Percentiles rank a stretch among this genome's conserved stretches.
Conservation (phyloP, 495 filamentous ascomycete species). For the Penicillium subrubescens region DNA sequence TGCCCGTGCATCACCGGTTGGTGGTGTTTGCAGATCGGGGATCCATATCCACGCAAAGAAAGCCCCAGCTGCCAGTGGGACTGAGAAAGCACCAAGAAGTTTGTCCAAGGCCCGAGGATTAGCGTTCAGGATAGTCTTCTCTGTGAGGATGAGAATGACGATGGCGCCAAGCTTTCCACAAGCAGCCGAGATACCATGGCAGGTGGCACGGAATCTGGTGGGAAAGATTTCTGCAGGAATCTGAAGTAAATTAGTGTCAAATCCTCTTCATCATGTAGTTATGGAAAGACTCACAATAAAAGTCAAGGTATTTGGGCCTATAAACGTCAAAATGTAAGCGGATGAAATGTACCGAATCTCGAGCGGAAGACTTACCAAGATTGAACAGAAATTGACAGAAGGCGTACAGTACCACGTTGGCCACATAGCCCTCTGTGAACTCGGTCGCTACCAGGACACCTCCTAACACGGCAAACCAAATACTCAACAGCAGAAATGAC, state of each 20-base stretch:
- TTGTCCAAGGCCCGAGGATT: slow-evolving; percentile 2
- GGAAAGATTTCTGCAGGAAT: slow-evolving; percentile 6
- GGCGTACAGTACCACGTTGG: slow-evolving; percentile 1
- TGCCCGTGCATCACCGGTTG: neutral
- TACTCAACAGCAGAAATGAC: neutral
- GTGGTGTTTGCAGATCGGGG: neutral
- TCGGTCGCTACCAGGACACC: slow-evolving; percentile 8
- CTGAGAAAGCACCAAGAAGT: slow-evolving; percentile 4
- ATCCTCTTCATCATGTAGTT: no score
- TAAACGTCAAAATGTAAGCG: neutral
- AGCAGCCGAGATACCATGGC: slow-evolving; percentile 7
- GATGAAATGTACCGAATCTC: neutral
- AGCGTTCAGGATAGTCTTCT: neutral
- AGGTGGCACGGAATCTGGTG: slow-evolving; percentile 5
- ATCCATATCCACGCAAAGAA: slow-evolving; percentile 11
- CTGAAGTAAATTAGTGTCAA: neutral
- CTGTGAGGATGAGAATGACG: slow-evolving; percentile 6
- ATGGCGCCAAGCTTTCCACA: slow-evolving; percentile 6
- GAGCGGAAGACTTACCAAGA: neutral
- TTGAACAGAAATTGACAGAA: slow-evolving; percentile 5
- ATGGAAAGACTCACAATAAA: neutral
- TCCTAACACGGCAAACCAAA: slow-evolving; percentile 6
- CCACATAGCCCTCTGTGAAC: neutral
- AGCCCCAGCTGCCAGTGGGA: neutral
- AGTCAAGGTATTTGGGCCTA: slow-evolving; percentile 9